These are phyloP conservation scores for Pseudonitzschia multiseries DNA, from an alignment of 108 stramenopile genomes.

Conservation along the genomic window DNA sequence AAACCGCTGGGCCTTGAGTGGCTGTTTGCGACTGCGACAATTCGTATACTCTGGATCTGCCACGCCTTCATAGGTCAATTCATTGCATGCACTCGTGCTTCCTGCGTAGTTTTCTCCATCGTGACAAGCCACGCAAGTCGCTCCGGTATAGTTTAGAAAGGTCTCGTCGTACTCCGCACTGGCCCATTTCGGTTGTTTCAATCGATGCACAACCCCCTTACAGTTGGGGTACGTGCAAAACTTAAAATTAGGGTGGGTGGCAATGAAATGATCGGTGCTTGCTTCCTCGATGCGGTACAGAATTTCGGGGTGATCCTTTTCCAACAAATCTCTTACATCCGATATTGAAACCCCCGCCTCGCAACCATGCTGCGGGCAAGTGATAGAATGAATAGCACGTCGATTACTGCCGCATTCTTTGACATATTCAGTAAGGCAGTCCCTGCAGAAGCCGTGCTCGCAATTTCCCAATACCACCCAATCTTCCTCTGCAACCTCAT, in stretches of 20 bases:
- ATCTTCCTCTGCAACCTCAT: slow-evolving; percentile 20
- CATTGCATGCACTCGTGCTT: background rate
- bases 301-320: slow-evolving; percentile 24
- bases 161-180: slow-evolving; percentile 21
- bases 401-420: slow-evolving; percentile 37
- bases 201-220: slow-evolving; percentile 39
- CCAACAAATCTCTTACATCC: slow-evolving; percentile 26
- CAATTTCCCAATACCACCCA: slow-evolving; percentile 41
- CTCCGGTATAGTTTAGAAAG: slow-evolving; percentile 39
- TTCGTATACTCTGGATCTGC: slow-evolving; percentile 32
- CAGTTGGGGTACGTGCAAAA: slow-evolving; percentile 59
- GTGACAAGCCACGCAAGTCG: slow-evolving; percentile 40
- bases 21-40: slow-evolving; percentile 27
- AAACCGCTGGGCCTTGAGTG: slow-evolving; percentile 53
- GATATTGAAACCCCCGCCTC: slow-evolving; percentile 2
- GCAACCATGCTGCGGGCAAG: slow-evolving; percentile 57
- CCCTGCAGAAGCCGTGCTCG: slow-evolving; percentile 45
- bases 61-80: slow-evolving; percentile 56
- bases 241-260: slow-evolving; percentile 32
- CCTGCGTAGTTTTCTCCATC: background rate
- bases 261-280: slow-evolving; percentile 39
- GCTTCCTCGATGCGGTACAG: slow-evolving; percentile 32
- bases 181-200: slow-evolving; percentile 18
- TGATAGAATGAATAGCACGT: slow-evolving; percentile 14
- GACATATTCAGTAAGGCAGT: slow-evolving; percentile 47